Evolutionary conservation across 2,329 filamentous ascomycete species (phyloP).

Genomic region (Teratosphaeria destructans): DNA sequence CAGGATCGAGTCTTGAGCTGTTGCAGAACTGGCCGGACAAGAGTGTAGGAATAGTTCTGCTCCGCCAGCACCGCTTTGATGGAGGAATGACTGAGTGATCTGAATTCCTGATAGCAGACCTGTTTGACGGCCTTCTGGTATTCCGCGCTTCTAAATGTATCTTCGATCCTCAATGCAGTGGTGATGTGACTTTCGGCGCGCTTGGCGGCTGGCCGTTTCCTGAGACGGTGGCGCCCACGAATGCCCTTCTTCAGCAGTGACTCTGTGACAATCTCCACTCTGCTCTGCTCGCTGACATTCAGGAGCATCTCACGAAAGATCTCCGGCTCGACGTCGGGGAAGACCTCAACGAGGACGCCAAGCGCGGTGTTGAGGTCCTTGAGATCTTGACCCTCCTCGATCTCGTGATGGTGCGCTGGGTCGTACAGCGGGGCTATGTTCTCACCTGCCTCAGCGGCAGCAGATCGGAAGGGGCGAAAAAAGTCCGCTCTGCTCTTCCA

Average conservation of each 20-base stretch:
- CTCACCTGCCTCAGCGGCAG: conserved; percentile 13
- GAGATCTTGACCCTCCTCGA: conserved; percentile 45
- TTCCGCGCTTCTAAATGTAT: conserved; percentile 55
- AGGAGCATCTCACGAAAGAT: conserved; percentile 73
- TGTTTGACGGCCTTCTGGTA: conserved; percentile 60
- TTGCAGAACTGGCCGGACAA: conserved; percentile 59
- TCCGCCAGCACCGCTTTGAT: conserved; percentile 73
- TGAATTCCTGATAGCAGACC: conserved; percentile 66
- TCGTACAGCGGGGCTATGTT: conserved; percentile 19
- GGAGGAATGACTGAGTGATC: conserved; percentile 59
- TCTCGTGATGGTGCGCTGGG: conserved; percentile 8
- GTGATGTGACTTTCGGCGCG: neutral
- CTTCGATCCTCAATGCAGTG: conserved; percentile 42
- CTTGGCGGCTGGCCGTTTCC: neutral
- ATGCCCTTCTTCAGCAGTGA: conserved; percentile 53
- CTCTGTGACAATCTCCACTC: conserved; percentile 67
- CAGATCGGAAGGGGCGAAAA: conserved; percentile 21
- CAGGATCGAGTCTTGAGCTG: conserved; percentile 63
- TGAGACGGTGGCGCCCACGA: conserved; percentile 48
- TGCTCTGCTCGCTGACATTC: conserved; percentile 64
- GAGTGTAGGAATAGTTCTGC: conserved; percentile 67
- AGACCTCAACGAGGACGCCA: conserved; percentile 57
- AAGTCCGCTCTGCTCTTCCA: conserved; percentile 26
- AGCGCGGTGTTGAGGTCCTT: conserved; percentile 61
- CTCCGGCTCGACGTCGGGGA: conserved; percentile 71